Evolutionary conservation across 106 monocot genomes (phyloP).

Genomic region (Iris macrosiphon): DNA sequence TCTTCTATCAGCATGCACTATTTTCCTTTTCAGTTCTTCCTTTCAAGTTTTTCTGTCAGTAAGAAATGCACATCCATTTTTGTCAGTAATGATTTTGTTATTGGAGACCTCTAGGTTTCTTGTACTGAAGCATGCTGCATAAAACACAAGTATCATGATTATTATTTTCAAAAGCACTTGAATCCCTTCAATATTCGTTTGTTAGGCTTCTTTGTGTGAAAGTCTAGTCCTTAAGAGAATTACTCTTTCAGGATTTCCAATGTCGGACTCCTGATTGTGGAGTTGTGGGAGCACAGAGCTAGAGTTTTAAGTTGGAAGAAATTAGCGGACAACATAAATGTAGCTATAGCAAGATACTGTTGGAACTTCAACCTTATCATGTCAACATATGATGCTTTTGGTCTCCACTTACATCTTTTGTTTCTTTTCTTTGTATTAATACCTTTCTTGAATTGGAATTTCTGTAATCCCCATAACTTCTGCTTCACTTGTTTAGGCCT

Average conservation of each 20-base stretch:
- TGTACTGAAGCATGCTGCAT: too few species aligned
- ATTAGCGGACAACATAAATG: not conserved
- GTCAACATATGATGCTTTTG: not conserved
- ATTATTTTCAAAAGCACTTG: not conserved
- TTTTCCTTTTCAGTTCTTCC: too few species aligned
- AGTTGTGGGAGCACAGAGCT: conserved; percentile 8
- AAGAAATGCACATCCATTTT: too few species aligned
- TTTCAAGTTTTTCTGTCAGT: too few species aligned
- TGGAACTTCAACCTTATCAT: not conserved
- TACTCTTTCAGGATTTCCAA: conserved; percentile 7
- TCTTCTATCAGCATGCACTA: too few species aligned
- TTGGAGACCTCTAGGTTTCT: too few species aligned
- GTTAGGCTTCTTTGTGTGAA: conserved; percentile 3
- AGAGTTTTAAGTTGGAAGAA: too few species aligned
- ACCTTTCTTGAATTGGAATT: not conserved
- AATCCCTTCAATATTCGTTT: not conserved
- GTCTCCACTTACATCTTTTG: not conserved
- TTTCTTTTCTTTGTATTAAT: not conserved
- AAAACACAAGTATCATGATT: too few species aligned
- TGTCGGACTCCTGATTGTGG: conserved; percentile 10
- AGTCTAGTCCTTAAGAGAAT: not conserved
- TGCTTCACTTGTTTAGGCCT: conserved; percentile 20
- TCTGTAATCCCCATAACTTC: not conserved
- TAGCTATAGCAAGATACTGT: not conserved
- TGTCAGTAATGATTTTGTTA: too few species aligned